Base-by-base conservation (phyloP, 2,329 filamentous ascomycete genomes). In the Microsporum canis region DNA sequence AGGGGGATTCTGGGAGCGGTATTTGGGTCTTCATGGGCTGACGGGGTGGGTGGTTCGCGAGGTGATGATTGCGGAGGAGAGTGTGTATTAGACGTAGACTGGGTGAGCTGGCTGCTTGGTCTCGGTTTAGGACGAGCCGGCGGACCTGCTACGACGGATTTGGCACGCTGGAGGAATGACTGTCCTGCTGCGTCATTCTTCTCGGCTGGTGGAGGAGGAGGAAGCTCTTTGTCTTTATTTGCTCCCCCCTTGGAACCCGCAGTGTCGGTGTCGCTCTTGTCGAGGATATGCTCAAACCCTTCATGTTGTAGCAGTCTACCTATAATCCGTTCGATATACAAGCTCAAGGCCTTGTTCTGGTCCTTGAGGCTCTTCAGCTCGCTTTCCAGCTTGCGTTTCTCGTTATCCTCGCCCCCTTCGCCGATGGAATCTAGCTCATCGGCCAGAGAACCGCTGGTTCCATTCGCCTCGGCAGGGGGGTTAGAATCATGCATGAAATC, bases 271-370 rank as follows among this genome's bases (percentile, higher is more conserved):
- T 85, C 84, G 6, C 87, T 88, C 73, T 89, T 88, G 71, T 95
- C 90, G 45, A 96, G 80, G 63, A 97, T 95, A 64, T 89, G 86
- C 76, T 99, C 92, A 67, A 96, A 97, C 67, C 95, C 91, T 70
- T 95, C 88, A 75, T 96, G 89, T 71, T 95, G 88, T 64, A 99
- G 82, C 51, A 99, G 84, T 61, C 94, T 88, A 73, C 94, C 94
- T 72, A 99, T 96, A 73, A 99, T 97, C 78, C 94, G 95, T 82
- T 97, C 96, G 79, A 99, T 96, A 78, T 99, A 99, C 66, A 97
- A 80, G 29, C 91, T 95, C 68, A 99, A 80, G 34, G 94, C 94
- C 79, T 97, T 97, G 80, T 99, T 97, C 78, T 96, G 87, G 72
- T 96, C 92, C 76, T 89, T 92, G 68, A 89, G 79, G 6, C 83